Evolutionary conservation across 1,284 basidiomycete species (phyloP).

Genomic region (Austropuccinia psidii): DNA sequence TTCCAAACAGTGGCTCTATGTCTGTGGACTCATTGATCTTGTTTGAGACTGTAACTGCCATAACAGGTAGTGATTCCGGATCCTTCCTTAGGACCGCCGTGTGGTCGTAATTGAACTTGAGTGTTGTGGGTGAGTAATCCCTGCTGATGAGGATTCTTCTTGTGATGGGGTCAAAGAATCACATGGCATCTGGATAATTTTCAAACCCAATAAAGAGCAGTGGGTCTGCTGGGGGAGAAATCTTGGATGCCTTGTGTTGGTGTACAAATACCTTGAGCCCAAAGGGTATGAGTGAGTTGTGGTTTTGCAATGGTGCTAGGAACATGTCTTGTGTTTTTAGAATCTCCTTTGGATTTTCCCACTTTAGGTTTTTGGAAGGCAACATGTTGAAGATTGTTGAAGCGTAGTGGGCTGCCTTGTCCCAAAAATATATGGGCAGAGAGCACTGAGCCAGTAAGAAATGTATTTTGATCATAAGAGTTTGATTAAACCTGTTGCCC

Average conservation of each 20-base stretch:
- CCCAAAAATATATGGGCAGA: constrained; percentile 6
- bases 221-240: background rate
- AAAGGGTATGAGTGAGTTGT: background rate
- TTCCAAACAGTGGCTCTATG: too few relatives aligned
- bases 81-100: background rate
- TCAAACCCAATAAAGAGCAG: background rate
- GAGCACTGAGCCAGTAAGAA: background rate
- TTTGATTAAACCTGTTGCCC: constrained; percentile 5
- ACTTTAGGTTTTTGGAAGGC: background rate
- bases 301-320: background rate
- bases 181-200: background rate
- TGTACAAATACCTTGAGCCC: constrained; percentile 4
- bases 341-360: background rate
- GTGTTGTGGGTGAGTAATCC: background rate
- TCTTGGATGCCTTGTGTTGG: too few relatives aligned
- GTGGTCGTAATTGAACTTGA: background rate
- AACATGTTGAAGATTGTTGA: background rate
- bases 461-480: background rate
- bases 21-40: too few relatives aligned
- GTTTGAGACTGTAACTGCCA: too few relatives aligned
- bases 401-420: background rate
- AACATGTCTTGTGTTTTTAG: background rate
- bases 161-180: background rate
- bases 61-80: too few relatives aligned
- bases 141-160: background rate